Evolutionary conservation across 768 basidiomycete species (phyloP).

Genomic region (Leccinum truebloodii): DNA sequence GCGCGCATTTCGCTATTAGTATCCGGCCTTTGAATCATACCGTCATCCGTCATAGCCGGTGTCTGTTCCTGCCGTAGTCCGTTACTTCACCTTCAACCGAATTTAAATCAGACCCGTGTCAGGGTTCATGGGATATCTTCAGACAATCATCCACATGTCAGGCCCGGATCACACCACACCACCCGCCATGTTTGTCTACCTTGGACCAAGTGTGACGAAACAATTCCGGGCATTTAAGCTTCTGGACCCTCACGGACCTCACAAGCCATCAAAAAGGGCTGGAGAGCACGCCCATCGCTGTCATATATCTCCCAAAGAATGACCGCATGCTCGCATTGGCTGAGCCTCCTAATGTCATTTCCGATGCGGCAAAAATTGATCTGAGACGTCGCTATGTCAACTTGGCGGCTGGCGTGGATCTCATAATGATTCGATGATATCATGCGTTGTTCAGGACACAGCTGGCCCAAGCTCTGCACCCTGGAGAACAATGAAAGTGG

Average conservation of each 20-base stretch:
- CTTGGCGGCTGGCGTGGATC: neutral
- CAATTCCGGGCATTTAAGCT: neutral
- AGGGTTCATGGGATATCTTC: neutral
- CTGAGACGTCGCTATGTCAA: conserved; percentile 12
- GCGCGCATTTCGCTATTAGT: conserved; percentile 32
- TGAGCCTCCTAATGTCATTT: neutral
- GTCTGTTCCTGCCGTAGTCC: neutral
- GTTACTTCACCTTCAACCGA: conserved; percentile 4
- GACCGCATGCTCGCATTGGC: neutral
- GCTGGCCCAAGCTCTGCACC: neutral
- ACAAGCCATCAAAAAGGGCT: neutral
- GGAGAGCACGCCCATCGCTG: neutral
- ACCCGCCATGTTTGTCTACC: neutral
- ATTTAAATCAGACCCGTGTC: neutral
- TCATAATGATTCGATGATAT: neutral
- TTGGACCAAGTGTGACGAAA: neutral
- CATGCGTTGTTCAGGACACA: neutral
- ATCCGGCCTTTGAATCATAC: neutral
- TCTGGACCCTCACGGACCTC: neutral
- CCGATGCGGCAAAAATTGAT: neutral
- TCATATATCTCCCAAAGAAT: neutral
- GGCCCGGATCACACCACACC: neutral
- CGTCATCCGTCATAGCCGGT: neutral
- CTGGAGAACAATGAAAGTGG: neutral
- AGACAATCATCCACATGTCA: neutral